Base-by-base conservation (phyloP, 139 green algal species). In the Chlamydomonas sp. region DNA sequence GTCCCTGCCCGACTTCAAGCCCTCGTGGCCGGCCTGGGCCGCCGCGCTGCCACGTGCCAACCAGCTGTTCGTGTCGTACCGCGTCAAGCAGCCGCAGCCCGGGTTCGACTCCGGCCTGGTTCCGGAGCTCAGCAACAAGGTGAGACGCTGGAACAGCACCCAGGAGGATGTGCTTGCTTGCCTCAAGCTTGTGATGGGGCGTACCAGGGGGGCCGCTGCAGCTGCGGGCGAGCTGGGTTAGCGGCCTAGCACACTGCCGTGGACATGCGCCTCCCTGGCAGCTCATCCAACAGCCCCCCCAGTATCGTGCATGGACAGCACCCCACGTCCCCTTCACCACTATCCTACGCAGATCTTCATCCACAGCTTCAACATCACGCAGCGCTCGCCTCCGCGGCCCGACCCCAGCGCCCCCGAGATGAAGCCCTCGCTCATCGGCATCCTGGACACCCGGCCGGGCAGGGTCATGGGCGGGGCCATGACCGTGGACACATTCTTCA, bases 51-150 rank as follows among this genome's bases (percentile, higher is more conserved):
- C 61, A 4, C 18, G 7, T 4, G 12, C 49, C 62, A 73, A 80
- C 59, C 76, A 80, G 76, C 76, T 83, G 20, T 83, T 72, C 20
- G 20, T 83, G 2, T 17, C 8, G 8, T 83, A 83, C 62, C 78
- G 78, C 62, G 78, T 83, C 4, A 18, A 16, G 5, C 58, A 66
- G 58, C 62, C 62, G 20, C 2, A 18, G n/a, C 18, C 4, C 3
- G 62, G 20, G 3, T 83, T 58, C n/a, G 78, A 83, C 78, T 72
- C 62, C 0, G 78, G 62, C 62, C n/a, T 83, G 78, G 6, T 62
- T 1, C 4, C 20, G 9, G 62, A 83, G 62, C 78, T 73, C 5
- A 83, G n/a, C 62, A 20, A 20, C 7, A 83, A 60, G 78, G 78
- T 83, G 20, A 14, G n/a, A 15, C n/a, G 5, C 6, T 49, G 31